A percentile compares a stretch with the other conserved stretches of the same genome.
These are phyloP conservation scores for Schizosaccharomyces lindneri DNA, from an alignment of 805 yeast species.

Conservation along the genomic window DNA sequence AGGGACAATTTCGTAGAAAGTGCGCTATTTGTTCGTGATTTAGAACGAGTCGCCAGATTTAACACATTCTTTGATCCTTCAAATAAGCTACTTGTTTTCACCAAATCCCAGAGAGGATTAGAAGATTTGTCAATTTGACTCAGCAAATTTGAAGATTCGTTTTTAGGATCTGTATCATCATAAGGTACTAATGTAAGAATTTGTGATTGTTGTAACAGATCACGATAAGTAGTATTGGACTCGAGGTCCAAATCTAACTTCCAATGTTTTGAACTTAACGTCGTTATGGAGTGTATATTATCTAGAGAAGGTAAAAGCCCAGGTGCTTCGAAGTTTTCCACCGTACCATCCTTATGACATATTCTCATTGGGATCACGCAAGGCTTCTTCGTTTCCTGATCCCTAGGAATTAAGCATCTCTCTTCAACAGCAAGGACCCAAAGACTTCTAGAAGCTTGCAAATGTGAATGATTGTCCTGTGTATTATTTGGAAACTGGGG, in stretches of 20 bases:
- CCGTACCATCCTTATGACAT: too few relatives aligned
- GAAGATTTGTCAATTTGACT: background rate
- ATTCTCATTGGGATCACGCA: background rate
- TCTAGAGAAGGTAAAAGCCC: background rate
- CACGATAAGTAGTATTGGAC: background rate
- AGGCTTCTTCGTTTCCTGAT: conserved; percentile 11
- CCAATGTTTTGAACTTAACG: background rate
- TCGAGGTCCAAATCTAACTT: background rate
- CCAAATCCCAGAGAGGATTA: background rate
- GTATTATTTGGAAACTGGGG: conserved; percentile 34
- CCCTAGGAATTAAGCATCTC: conserved; percentile 55
- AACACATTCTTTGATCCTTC: background rate
- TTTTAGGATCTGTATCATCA: background rate
- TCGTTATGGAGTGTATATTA: background rate
- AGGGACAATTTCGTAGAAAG: background rate
- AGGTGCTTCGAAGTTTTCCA: background rate
- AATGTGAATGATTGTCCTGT: conserved; percentile 29
- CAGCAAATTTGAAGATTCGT: background rate
- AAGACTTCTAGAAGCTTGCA: conserved; percentile 69
- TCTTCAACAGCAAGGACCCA: conserved; percentile 73
- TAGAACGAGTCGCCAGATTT: background rate
- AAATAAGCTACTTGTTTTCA: background rate
- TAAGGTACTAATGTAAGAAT: background rate
- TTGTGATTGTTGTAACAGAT: background rate
- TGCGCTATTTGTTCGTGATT: background rate